A percentile compares a stretch with the other conserved stretches of the same genome.
These are phyloP conservation scores for Aspergillus ruber DNA, from an alignment of 2,329 filamentous ascomycete genomes.

Conservation along the genomic window DNA sequence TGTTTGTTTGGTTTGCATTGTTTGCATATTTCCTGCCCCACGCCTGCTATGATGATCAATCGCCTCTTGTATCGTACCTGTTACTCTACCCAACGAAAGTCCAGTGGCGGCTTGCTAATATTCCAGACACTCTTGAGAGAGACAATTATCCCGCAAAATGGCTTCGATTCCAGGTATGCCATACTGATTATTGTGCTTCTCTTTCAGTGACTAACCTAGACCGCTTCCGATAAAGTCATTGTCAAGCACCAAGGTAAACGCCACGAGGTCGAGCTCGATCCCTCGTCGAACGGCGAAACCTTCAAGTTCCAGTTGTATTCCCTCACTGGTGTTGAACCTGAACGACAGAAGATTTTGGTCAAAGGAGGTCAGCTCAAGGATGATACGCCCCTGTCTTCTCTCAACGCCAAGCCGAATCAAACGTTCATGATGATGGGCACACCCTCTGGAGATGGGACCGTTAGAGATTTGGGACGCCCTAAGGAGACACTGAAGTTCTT, in stretches of 20 bases:
- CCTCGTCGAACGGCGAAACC: slow-evolving; percentile 75
- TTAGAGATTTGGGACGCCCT: slow-evolving; percentile 59
- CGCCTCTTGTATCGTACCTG: slow-evolving; percentile 7
- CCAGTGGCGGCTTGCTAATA: slow-evolving; percentile 1
- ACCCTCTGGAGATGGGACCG: slow-evolving; percentile 58
- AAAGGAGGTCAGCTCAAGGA: slow-evolving; percentile 94
- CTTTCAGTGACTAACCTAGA: slow-evolving; percentile 15
- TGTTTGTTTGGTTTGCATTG: slow-evolving; percentile 30
- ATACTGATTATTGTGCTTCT: background rate
- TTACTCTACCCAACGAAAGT: slow-evolving; percentile 3
- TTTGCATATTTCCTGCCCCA: slow-evolving; percentile 11
- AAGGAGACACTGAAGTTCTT: slow-evolving; percentile 79
- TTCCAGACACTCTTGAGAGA: slow-evolving; percentile 2
- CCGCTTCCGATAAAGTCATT: slow-evolving; percentile 55
- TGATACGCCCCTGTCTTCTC: slow-evolving; percentile 76
- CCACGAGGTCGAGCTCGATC: slow-evolving; percentile 87
- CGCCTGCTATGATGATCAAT: slow-evolving; percentile 9
- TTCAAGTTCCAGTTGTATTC: slow-evolving; percentile 96
- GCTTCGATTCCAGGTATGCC: slow-evolving; percentile 50
- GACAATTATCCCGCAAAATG: slow-evolving; percentile 37
- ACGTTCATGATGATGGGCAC: slow-evolving; percentile 96
- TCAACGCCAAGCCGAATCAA: slow-evolving; percentile 80
- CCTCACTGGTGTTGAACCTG: slow-evolving; percentile 89
- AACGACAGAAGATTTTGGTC: slow-evolving; percentile 90
- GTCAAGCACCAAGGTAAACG: slow-evolving; percentile 95